phyloP scores from a whole-genome alignment of 768 basidiomycete species.

The Russula abietina region DNA sequence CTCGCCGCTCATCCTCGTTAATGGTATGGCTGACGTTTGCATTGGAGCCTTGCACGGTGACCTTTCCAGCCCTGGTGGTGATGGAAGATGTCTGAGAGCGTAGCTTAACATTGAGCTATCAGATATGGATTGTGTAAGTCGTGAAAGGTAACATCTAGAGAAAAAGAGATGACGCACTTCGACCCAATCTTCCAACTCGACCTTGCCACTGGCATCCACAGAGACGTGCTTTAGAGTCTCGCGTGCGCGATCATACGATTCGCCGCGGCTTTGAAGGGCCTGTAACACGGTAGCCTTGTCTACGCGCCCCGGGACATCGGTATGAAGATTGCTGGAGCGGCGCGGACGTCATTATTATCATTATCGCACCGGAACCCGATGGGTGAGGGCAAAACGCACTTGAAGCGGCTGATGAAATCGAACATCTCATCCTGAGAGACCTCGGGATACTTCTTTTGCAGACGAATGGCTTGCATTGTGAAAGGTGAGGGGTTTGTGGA shows the following conservation, averaged over 20 bases:
- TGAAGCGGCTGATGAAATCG: slow-evolving; percentile 90
- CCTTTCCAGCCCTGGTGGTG: slow-evolving; percentile 73
- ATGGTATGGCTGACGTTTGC: slow-evolving; percentile 95
- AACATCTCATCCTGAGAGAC: slow-evolving; percentile 92
- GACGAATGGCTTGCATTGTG: slow-evolving; percentile 73
- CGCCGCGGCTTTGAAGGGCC: slow-evolving; percentile 68
- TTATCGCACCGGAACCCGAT: slow-evolving; percentile 16
- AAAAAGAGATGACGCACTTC: slow-evolving; percentile 51
- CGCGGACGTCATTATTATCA: slow-evolving; percentile 6
- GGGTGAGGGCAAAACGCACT: slow-evolving; percentile 49
- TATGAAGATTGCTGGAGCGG: slow-evolving; percentile 54
- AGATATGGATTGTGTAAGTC: slow-evolving; percentile 1
- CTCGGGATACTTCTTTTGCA: slow-evolving; percentile 90
- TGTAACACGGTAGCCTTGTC: slow-evolving; percentile 80
- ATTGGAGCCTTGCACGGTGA: slow-evolving; percentile 90
- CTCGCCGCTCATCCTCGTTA: slow-evolving; percentile 91
- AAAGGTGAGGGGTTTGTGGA: slow-evolving; percentile 2
- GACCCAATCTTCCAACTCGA: slow-evolving; percentile 97
- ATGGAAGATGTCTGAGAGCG: slow-evolving; percentile 40
- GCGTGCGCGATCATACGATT: slow-evolving; percentile 85
- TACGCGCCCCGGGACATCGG: slow-evolving; percentile 75
- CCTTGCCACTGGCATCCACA: slow-evolving; percentile 90
- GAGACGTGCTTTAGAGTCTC: slow-evolving; percentile 91
- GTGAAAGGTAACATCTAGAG: neutral
- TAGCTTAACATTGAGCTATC: slow-evolving; percentile 77